These are phyloP conservation scores for Coemansia sp. DNA, from an alignment of 371 early-diverging fungal species.

Conservation along the genomic window DNA sequence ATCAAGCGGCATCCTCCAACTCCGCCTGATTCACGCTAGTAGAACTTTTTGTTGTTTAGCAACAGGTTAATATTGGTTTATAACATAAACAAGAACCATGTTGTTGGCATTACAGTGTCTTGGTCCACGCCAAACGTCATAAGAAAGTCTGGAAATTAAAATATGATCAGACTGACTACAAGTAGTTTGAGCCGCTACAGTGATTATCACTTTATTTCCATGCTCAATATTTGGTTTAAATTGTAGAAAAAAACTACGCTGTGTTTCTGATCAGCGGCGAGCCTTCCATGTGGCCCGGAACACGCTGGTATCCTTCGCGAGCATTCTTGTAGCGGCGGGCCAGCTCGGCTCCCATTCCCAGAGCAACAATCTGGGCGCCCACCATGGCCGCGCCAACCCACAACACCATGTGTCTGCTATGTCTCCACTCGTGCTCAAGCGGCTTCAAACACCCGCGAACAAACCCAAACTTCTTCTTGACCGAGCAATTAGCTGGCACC, in stretches of 20 bases:
- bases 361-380: constrained; percentile 36
- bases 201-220: no score
- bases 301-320: constrained; percentile 31
- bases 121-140: no score
- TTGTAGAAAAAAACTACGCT: not conserved
- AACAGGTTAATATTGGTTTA: not conserved
- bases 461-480: constrained; percentile 40
- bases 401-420: constrained; percentile 6
- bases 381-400: constrained; percentile 34
- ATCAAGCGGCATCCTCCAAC: not conserved
- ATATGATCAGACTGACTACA: no score
- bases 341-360: constrained; percentile 37
- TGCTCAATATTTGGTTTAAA: no score
- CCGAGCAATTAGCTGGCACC: constrained; percentile 40
- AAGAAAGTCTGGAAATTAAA: no score
- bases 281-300: constrained; percentile 23
- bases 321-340: constrained; percentile 34
- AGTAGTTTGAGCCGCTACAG: no score
- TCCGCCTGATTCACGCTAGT: not conserved
- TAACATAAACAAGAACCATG: no score
- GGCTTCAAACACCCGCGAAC: constrained; percentile 21
- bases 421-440: constrained; percentile 24
- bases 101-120: no score
- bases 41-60: not conserved
- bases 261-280: constrained; percentile 16